These are phyloP conservation scores for Oenanthe sinensis DNA, from an alignment of 129 eudicot species.

Conservation along the genomic window DNA sequence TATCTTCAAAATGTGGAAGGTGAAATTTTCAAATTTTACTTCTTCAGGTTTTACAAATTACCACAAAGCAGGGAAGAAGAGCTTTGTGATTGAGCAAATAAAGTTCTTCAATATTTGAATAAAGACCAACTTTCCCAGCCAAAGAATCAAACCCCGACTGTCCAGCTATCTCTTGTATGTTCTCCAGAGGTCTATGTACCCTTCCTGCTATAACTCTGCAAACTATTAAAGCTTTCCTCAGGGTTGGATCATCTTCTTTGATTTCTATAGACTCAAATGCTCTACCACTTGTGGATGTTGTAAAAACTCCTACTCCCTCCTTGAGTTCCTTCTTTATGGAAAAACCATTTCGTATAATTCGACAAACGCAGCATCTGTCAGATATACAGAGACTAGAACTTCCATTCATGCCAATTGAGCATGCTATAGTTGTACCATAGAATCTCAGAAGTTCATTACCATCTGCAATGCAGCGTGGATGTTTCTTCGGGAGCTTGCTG, in stretches of 20 bases:
- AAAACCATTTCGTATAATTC: slow-evolving; percentile 63
- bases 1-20: no score
- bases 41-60: slow-evolving; percentile 67
- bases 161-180: slow-evolving; percentile 57
- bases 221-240: slow-evolving; percentile 71
- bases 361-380: slow-evolving; percentile 70
- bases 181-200: slow-evolving; percentile 79
- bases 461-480: slow-evolving; percentile 86
- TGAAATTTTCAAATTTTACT: no score
- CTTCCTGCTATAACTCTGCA: slow-evolving; percentile 92
- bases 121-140: slow-evolving; percentile 84
- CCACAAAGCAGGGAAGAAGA: slow-evolving; percentile 87
- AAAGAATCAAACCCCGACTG: slow-evolving; percentile 87
- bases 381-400: slow-evolving; percentile 54
- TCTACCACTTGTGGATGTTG: slow-evolving; percentile 72
- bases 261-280: slow-evolving; percentile 60
- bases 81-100: slow-evolving; percentile 79
- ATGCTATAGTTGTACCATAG: slow-evolving; percentile 59
- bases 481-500: slow-evolving; percentile 75
- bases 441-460: slow-evolving; percentile 82
- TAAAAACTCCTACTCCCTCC: slow-evolving; percentile 71
- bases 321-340: slow-evolving; percentile 48
- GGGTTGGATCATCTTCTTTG: slow-evolving; percentile 22
- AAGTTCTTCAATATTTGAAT: slow-evolving; percentile 81
- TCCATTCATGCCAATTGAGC: slow-evolving; percentile 65